These are phyloP conservation scores for Rhizoclosmatium globosum DNA, from an alignment of 192 early-diverging fungal species.

Conservation along the genomic window DNA sequence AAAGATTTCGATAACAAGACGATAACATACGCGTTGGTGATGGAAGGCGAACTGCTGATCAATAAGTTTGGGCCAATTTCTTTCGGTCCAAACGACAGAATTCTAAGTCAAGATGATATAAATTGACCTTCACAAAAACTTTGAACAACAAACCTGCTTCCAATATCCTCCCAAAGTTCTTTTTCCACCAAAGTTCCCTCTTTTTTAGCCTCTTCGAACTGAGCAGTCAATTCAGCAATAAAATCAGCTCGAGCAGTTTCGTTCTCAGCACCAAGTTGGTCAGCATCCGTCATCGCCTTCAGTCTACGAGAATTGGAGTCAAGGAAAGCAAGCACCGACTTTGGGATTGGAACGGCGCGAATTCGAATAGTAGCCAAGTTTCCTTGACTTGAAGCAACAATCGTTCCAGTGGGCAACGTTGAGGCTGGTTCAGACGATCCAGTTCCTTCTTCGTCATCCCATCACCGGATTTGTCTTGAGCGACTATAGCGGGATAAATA, in stretches of 20 bases:
- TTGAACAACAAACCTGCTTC: conserved; percentile 54
- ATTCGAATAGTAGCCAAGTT: conserved; percentile 68
- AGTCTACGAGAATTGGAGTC: conserved; percentile 59
- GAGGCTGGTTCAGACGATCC: neutral
- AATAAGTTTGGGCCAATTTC: conserved; percentile 82
- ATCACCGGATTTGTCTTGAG: neutral
- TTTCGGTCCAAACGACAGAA: conserved; percentile 87
- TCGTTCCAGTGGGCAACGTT: conserved; percentile 66
- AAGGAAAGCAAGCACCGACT: conserved; percentile 66
- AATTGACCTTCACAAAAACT: neutral
- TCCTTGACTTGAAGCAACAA: conserved; percentile 66
- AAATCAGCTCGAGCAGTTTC: conserved; percentile 49
- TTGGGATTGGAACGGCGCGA: conserved; percentile 76
- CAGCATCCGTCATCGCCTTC: conserved; percentile 62
- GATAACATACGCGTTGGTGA: neutral
- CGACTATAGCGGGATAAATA: conserved; percentile 36
- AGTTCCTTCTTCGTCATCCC: neutral
- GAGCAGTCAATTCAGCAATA: conserved; percentile 42
- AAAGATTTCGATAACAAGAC: neutral
- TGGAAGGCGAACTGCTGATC: conserved; percentile 52
- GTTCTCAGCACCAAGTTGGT: conserved; percentile 32
- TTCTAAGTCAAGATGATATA: conserved; percentile 38
- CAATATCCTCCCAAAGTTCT: conserved; percentile 50
- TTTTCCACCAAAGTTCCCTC: conserved; percentile 57
- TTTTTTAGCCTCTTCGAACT: conserved; percentile 59